Evolutionary conservation across 1,284 basidiomycete genomes (phyloP), one percentile per base, ranked within the genome.

Genomic region (Trametes versicolor): DNA sequence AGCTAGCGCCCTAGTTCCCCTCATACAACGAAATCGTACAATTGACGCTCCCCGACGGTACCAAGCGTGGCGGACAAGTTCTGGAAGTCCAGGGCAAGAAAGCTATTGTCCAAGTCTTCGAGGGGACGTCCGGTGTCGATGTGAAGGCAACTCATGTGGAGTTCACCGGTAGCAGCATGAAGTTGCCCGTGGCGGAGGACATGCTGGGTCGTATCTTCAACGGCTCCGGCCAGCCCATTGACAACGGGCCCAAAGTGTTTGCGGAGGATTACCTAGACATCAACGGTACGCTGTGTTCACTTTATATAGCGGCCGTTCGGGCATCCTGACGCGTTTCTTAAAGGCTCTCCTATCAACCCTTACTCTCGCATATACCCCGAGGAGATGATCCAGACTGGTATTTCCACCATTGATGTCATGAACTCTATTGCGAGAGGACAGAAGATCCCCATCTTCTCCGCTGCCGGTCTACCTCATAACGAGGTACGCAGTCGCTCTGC

Each of bases 381-480:
- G 81, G 97, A 99, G 83, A 99, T 99, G 98, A 99, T 99, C 72
- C 98, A 99, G 81, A 99, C 98, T 23, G 98, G 98, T 83, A 99
- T 99, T 77, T 99, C 97, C 45, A 99, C 98, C 37, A 98, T 99
- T 77, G 96, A 99, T 80, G 91, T 90, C 57, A 98, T 99, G 97
- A 98, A 99, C 83, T 98, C 97, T 68, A 99, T 99, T 77, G 98
- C 98, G 64, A 96, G 98, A 84, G 98, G 98, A 52, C 98, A 99
- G 81, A 99, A 99, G 89, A 99, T 99, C 71, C 98, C 98, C 68
- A 99, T 99, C 79, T 99, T 99, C 87, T 99, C 96, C 65, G 98
- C 98, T 52, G 95, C 98, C 64, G 97, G 98, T 88, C 85, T 99
- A 63, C 98, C 98, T 55, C 98, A 99, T 84, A 99, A 99, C 80